Conservation (phyloP, 371 early-diverging fungal genomes). For the Capniomyces stellatus region DNA sequence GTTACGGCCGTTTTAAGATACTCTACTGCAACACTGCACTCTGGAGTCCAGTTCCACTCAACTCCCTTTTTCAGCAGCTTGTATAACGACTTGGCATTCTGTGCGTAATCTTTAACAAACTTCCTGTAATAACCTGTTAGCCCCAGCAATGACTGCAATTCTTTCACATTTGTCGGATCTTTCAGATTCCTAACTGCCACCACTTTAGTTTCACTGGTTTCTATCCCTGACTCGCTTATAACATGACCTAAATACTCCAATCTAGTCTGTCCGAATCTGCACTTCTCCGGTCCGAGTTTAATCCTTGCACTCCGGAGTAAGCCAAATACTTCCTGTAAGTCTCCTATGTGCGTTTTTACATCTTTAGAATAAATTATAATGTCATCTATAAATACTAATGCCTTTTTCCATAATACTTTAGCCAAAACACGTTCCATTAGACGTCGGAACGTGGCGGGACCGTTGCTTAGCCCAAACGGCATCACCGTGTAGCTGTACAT, state of each 20-base stretch:
- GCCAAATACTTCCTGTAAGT: neutral
- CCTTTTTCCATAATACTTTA: neutral
- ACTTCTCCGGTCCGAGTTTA: neutral
- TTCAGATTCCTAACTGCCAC: conserved; percentile 6
- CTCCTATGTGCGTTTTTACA: neutral
- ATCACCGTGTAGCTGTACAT: conserved; percentile 21
- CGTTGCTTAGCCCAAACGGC: conserved; percentile 18
- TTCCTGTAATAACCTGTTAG: conserved; percentile 11
- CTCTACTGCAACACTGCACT: neutral
- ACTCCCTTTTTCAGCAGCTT: conserved; percentile 7
- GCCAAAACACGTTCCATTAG: neutral
- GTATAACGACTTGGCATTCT: conserved; percentile 9
- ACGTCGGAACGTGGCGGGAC: conserved; percentile 2
- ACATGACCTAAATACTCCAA: neutral
- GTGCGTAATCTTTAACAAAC: conserved; percentile 9
- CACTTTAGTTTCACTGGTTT: conserved; percentile 6
- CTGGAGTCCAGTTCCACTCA: neutral
- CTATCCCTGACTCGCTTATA: neutral
- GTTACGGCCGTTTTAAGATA: neutral
- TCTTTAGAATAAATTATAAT: conserved; percentile 2
- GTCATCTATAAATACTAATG: conserved; percentile 6
- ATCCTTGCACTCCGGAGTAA: neutral
- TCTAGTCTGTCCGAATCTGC: neutral
- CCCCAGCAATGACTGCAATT: conserved; percentile 11
- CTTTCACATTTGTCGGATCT: conserved; percentile 5